Percentiles rank a stretch among this genome's conserved stretches.
Evolutionary conservation across 805 yeast species (phyloP).

Genomic region (Torulaspora franciscae): DNA sequence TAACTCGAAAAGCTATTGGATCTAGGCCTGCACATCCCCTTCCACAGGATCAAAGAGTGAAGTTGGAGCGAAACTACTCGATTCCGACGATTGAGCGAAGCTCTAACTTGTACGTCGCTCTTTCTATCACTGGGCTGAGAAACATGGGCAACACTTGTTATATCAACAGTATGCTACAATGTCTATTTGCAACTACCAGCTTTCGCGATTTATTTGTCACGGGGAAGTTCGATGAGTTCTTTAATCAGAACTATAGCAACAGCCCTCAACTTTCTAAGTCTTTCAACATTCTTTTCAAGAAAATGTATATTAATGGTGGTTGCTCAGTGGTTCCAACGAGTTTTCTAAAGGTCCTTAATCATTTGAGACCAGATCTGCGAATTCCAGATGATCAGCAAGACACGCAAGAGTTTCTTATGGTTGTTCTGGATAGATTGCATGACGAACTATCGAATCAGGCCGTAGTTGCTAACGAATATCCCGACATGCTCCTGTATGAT

Average conservation of each 20-base stretch:
- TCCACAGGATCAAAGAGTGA: neutral
- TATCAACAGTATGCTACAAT: conserved; percentile 68
- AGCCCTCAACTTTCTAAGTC: conserved; percentile 43
- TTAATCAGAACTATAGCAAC: conserved; percentile 32
- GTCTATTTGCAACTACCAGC: conserved; percentile 50
- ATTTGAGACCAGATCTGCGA: conserved; percentile 58
- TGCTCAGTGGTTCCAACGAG: conserved; percentile 60
- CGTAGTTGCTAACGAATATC: conserved; percentile 38
- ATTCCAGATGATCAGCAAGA: conserved; percentile 79
- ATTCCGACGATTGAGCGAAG: conserved; percentile 40
- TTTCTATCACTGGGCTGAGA: conserved; percentile 55
- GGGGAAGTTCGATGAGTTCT: conserved; percentile 42
- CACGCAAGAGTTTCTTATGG: conserved; percentile 69
- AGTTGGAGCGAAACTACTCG: conserved; percentile 12
- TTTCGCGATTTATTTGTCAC: conserved; percentile 48
- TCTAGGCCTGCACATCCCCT: neutral
- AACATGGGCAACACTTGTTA: conserved; percentile 75
- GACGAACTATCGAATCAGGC: conserved; percentile 51
- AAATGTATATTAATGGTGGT: conserved; percentile 55
- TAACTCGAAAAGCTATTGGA: neutral
- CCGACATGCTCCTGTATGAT: conserved; percentile 37
- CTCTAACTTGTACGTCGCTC: conserved; percentile 38
- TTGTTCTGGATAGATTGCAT: conserved; percentile 62
- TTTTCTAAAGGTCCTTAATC: conserved; percentile 49
- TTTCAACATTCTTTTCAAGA: conserved; percentile 49